These are phyloP conservation scores for Trichoderma citrinoviride DNA, from an alignment of 2,329 filamentous ascomycete species.

Conservation along the genomic window DNA sequence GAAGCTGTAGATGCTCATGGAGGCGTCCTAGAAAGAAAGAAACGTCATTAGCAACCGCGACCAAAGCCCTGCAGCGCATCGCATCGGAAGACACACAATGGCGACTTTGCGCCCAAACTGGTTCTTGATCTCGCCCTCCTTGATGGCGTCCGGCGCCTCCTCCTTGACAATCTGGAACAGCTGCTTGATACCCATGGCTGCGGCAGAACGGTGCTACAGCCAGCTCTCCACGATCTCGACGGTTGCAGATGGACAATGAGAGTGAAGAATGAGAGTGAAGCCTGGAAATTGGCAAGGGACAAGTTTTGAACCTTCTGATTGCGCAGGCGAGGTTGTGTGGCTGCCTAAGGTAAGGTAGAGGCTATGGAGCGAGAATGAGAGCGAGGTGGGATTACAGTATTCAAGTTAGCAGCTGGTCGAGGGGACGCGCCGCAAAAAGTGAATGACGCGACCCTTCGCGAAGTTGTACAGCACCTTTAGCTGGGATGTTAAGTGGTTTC, in stretches of 20 bases:
- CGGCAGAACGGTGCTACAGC: constrained; percentile 6
- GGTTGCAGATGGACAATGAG: too few relatives aligned
- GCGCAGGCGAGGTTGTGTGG: not conserved
- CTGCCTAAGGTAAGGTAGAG: constrained; percentile 4
- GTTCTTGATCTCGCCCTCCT: constrained; percentile 96
- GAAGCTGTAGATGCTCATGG: constrained; percentile 99
- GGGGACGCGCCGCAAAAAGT: constrained; percentile 23
- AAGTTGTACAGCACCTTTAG: too few relatives aligned
- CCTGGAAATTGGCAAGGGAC: not conserved
- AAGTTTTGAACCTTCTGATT: not conserved
- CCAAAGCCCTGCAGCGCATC: not conserved
- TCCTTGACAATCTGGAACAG: constrained; percentile 82
- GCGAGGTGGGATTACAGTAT: too few relatives aligned
- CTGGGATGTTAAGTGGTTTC: constrained; percentile 35
- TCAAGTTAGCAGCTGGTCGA: not conserved
- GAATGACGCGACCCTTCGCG: constrained; percentile 34
- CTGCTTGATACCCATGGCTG: constrained; percentile 64
- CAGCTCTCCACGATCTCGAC: not conserved
- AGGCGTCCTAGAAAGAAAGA: constrained; percentile 44
- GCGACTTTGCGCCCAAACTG: constrained; percentile 98
- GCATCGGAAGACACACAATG: constrained; percentile 65
- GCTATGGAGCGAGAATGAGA: not conserved
- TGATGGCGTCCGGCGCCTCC: constrained; percentile 91
- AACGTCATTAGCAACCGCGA: not conserved
- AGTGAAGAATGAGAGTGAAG: too few relatives aligned